Evolutionary conservation across 192 early-diverging fungal species (phyloP).

Genomic region (Ambispora gerdemannii): DNA sequence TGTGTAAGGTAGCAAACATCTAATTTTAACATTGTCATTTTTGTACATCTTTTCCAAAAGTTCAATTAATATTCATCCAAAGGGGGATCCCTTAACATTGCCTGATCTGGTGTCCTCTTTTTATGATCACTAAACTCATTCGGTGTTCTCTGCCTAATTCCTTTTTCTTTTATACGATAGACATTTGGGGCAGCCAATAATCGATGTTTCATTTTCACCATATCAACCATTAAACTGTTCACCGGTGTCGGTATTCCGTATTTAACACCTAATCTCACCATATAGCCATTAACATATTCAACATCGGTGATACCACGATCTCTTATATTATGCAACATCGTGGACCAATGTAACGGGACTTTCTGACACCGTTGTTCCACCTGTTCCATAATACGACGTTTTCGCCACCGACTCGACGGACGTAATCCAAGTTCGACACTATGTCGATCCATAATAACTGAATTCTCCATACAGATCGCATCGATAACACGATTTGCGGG

Average conservation of each 20-base stretch:
- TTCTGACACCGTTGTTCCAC: neutral
- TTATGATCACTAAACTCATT: too few species aligned
- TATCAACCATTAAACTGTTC: slow-evolving; percentile 31
- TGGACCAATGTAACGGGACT: neutral
- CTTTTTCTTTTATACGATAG: neutral
- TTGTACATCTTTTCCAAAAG: too few species aligned
- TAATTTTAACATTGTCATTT: too few species aligned
- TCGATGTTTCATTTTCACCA: slow-evolving; percentile 17
- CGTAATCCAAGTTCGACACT: neutral
- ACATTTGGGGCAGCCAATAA: neutral
- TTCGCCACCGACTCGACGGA: neutral
- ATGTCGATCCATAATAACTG: neutral
- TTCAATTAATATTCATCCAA: too few species aligned
- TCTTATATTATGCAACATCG: neutral
- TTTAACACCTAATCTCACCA: slow-evolving; percentile 45
- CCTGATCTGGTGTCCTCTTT: too few species aligned
- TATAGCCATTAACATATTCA: slow-evolving; percentile 60
- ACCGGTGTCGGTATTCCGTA: slow-evolving; percentile 35
- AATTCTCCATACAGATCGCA: neutral
- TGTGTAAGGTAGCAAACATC: too few species aligned
- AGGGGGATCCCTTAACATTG: too few species aligned
- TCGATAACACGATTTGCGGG: slow-evolving; percentile 12
- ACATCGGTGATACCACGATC: slow-evolving; percentile 47
- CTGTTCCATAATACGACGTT: neutral
- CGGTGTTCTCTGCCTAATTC: neutral